A percentile compares a stretch with the other conserved stretches of the same genome.
phyloP scores from a whole-genome alignment of 2,329 filamentous ascomycete genomes.

The Clonostachys byssicola region DNA sequence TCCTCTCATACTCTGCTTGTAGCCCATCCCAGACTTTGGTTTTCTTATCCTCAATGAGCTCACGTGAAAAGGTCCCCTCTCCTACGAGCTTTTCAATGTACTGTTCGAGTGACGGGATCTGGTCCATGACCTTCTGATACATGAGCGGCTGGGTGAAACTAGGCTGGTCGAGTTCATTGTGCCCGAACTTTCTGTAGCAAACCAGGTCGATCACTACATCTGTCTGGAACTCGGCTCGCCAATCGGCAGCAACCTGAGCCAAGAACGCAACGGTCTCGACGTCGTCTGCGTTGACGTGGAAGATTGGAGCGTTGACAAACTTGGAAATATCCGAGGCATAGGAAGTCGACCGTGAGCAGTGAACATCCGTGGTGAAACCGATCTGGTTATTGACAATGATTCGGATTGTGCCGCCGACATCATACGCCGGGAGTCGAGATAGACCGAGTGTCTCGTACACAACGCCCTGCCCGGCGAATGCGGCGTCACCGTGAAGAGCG shows the following conservation, averaged over 20 bases:
- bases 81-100: constrained; percentile 88
- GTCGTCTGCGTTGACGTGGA: constrained; percentile 98
- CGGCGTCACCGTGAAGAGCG: constrained; percentile 93
- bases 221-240: constrained; percentile 97
- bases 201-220: constrained; percentile 98
- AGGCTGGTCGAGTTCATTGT: constrained; percentile 99
- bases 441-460: constrained; percentile 99
- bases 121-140: constrained; percentile 94
- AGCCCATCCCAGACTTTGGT: constrained; percentile 99
- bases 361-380: constrained; percentile 97
- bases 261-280: constrained; percentile 98
- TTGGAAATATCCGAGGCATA: constrained; percentile 99
- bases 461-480: constrained; percentile 92
- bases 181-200: constrained; percentile 97
- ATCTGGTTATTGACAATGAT: constrained; percentile 99
- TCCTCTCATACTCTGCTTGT: constrained; percentile 94
- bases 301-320: constrained; percentile 95
- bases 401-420: constrained; percentile 95
- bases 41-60: constrained; percentile 98
- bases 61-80: constrained; percentile 93
- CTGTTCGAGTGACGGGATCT: constrained; percentile 81
- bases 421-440: constrained; percentile 92
- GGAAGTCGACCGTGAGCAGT: constrained; percentile 92
- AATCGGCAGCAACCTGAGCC: constrained; percentile 94
- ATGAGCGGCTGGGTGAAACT: constrained; percentile 99